phyloP scores from a whole-genome alignment of 768 basidiomycete species.

The Mycena maculata region DNA sequence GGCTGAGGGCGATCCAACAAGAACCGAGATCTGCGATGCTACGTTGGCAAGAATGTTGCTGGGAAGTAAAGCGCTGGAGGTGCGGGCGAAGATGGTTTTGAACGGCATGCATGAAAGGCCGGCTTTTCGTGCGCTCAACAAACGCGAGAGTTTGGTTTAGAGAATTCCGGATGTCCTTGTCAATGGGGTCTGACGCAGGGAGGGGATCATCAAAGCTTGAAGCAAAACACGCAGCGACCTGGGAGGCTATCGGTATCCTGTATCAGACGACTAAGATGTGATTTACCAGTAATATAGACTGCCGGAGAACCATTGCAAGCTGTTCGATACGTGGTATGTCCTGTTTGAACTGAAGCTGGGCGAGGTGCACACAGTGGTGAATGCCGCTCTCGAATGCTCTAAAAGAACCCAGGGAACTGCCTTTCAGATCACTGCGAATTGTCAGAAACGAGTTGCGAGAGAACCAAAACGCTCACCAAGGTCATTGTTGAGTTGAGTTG shows the following conservation, averaged over 20 bases:
- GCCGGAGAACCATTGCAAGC: slow-evolving; percentile 53
- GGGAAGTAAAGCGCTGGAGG: slow-evolving; percentile 32
- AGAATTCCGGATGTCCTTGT: slow-evolving; percentile 32
- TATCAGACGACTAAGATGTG: slow-evolving; percentile 45
- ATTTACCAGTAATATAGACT: slow-evolving; percentile 57
- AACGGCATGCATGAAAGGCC: slow-evolving; percentile 49
- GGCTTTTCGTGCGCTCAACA: slow-evolving; percentile 47
- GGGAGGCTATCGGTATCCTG: slow-evolving; percentile 6
- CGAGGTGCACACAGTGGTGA: slow-evolving; percentile 51
- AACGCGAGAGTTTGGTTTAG: slow-evolving; percentile 43
- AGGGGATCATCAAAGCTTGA: slow-evolving; percentile 49
- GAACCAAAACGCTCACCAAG: slow-evolving; percentile 50
- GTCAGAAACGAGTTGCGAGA: slow-evolving; percentile 10
- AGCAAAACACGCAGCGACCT: slow-evolving; percentile 62
- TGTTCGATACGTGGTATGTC: slow-evolving; percentile 55
- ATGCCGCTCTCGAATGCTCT: slow-evolving; percentile 52
- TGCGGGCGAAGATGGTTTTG: slow-evolving; percentile 44
- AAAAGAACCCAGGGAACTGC: slow-evolving; percentile 54
- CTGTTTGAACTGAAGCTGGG: slow-evolving; percentile 53
- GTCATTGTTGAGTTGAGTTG: slow-evolving; percentile 51
- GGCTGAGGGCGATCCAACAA: slow-evolving; percentile 71
- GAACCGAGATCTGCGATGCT: slow-evolving; percentile 41
- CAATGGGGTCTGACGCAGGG: slow-evolving; percentile 34
- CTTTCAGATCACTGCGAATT: slow-evolving; percentile 53
- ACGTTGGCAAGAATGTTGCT: slow-evolving; percentile 21